phyloP scores from a whole-genome alignment of 495 filamentous ascomycete genomes.

The Penicillium herquei region DNA sequence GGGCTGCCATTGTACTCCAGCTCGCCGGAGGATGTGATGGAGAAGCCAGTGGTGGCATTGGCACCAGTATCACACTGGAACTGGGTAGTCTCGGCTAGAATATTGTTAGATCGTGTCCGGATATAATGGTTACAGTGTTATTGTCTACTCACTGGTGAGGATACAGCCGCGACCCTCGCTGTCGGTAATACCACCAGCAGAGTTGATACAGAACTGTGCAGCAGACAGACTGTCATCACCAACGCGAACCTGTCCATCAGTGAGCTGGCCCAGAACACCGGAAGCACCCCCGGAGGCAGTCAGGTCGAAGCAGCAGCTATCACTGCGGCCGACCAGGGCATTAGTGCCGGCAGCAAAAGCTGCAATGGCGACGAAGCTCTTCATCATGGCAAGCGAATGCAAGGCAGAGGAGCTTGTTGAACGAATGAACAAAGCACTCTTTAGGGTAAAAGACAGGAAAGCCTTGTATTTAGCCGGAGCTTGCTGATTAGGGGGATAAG shows the following conservation, averaged over 20 bases:
- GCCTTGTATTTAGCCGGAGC: not conserved
- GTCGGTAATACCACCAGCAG: constrained; percentile 52
- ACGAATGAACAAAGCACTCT: constrained; percentile 9
- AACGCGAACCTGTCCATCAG: constrained; percentile 55
- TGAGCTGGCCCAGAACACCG: constrained; percentile 51
- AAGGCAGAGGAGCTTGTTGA: constrained; percentile 3
- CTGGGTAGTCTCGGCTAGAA: constrained; percentile 55
- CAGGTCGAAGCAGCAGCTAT: constrained; percentile 52
- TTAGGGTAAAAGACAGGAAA: not conserved
- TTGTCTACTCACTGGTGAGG: constrained; percentile 46
- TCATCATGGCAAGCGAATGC: constrained; percentile 25
- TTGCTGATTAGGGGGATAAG: not conserved
- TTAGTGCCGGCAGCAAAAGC: constrained; percentile 40
- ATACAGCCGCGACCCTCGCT: constrained; percentile 55
- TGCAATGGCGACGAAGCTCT: constrained; percentile 33
- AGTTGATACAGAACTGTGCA: constrained; percentile 46
- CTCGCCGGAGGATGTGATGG: constrained; percentile 46
- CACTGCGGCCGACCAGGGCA: constrained; percentile 37
- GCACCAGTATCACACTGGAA: constrained; percentile 64
- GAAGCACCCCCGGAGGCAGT: constrained; percentile 44
- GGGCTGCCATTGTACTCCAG: constrained; percentile 43
- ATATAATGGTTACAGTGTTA: constrained; percentile 1
- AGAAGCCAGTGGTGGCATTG: constrained; percentile 43
- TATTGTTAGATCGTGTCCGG: constrained; percentile 2
- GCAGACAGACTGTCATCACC: constrained; percentile 37